Conservation (phyloP, 768 basidiomycete genomes). For the Russula sp. region DNA sequence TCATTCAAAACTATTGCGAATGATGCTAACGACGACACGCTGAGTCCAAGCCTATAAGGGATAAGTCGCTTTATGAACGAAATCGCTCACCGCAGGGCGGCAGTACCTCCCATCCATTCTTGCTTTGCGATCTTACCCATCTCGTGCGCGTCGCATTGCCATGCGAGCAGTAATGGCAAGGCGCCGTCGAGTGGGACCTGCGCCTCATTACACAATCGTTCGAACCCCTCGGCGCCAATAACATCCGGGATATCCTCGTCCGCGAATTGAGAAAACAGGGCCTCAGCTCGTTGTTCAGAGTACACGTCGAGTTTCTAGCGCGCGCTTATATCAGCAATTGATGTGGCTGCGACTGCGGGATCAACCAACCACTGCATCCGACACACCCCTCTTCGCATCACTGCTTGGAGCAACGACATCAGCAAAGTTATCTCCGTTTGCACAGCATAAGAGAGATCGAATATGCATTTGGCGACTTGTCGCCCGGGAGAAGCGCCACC, state of each 20-base stretch:
- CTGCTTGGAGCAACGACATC: conserved; percentile 8
- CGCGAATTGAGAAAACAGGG: conserved; percentile 55
- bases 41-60: conserved; percentile 22
- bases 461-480: conserved; percentile 16
- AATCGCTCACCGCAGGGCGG: conserved; percentile 36
- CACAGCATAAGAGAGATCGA: conserved; percentile 18
- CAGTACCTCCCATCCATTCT: conserved; percentile 62
- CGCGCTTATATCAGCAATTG: conserved; percentile 6
- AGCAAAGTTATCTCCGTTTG: conserved; percentile 7
- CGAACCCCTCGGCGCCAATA: conserved; percentile 70
- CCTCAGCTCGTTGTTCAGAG: conserved; percentile 39
- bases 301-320: conserved; percentile 34
- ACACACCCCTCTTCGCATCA: conserved; percentile 1
- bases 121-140: conserved; percentile 64
- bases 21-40: conserved; percentile 43
- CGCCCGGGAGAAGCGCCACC: conserved; percentile 3
- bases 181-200: conserved; percentile 68
- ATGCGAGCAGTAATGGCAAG: conserved; percentile 63
- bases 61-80: conserved; percentile 9
- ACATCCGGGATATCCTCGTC: conserved; percentile 42
- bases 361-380: conserved; percentile 4
- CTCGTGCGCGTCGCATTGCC: conserved; percentile 64
- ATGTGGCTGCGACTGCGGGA: neutral
- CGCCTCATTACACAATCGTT: conserved; percentile 60
- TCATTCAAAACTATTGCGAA: conserved; percentile 50